These are phyloP conservation scores for Jimgerdemannia flammicorona DNA, from an alignment of 192 early-diverging fungal species.

Conservation along the genomic window DNA sequence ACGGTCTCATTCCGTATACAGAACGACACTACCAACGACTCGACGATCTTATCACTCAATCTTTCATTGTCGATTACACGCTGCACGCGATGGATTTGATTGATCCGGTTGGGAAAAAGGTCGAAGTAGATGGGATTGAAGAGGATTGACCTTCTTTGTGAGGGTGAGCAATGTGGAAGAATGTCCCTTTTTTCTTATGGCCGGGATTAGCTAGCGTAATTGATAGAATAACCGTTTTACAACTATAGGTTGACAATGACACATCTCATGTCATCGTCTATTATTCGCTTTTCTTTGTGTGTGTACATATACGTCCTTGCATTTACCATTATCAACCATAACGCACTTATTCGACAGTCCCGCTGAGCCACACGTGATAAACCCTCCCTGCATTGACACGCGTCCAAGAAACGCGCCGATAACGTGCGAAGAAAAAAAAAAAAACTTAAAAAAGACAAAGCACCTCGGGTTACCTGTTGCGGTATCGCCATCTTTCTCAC, in stretches of 20 bases:
- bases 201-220: neutral
- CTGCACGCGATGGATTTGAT: conserved; percentile 80
- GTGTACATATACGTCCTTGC: too few relatives aligned
- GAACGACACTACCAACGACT: conserved; percentile 87
- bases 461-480: neutral
- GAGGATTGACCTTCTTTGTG: neutral
- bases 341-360: too few relatives aligned
- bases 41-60: conserved; percentile 73
- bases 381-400: too few relatives aligned
- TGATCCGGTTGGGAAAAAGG: conserved; percentile 30
- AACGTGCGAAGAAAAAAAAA: neutral
- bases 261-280: too few relatives aligned
- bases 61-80: conserved; percentile 87
- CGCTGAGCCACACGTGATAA: too few relatives aligned
- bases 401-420: too few relatives aligned
- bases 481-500: too few relatives aligned
- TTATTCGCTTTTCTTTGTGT: too few relatives aligned
- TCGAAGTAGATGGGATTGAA: conserved; percentile 11
- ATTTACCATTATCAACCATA: too few relatives aligned
- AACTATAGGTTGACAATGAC: neutral
- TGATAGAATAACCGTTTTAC: neutral
- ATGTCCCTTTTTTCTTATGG: neutral
- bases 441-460: neutral
- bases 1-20: conserved; percentile 84
- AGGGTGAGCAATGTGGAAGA: too few relatives aligned